Evolutionary conservation across 2,329 filamentous ascomycete genomes (phyloP), one percentile per base, ranked within the genome.

Genomic region (Claviceps sp.): DNA sequence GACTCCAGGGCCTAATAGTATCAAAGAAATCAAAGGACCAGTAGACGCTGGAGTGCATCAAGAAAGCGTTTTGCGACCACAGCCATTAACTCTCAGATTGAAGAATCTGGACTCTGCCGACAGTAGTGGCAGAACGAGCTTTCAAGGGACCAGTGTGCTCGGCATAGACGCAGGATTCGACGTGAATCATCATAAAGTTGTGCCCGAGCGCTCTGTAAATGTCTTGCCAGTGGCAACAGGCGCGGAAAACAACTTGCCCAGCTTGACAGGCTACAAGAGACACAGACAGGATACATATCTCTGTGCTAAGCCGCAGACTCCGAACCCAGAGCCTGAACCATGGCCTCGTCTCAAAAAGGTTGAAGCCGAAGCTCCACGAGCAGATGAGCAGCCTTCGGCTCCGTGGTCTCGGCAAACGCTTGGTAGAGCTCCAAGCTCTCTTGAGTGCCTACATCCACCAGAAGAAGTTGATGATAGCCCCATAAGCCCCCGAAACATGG

Each of bases 301-400:
- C 17, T 58, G 55, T 39, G n/a, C 45, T 11, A 47, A 40, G 14
- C 14, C 53, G 8, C 49, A 46, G 16, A 47, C 42, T 16, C 22
- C 39, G 5, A 34, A 46, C 23, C 1, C 34, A n/a, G 29, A 47
- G 26, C 45, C 54, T 16, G 56, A 58, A 14, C 38, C 52, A 11
- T 57, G 56, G 56, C 56, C 55, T 6, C 23, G 22, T 22, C 50
- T 58, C 16, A 47, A 46, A 26, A 53, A 29, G 39, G 53, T 57
- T 6, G 47, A 29, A 36, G 23, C 8, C 29, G 47, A 29, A 22
- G 20, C 6, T 36, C 22, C 36, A 4, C 37, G 23, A 17, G n/a
- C n/a, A 4, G 26, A 48, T 34, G 37, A 26, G 26, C 38, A 26
- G 5, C 26, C 17, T 11, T 14, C 40, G 8, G 45, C 45, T 11